A percentile compares a stretch with the other conserved stretches of the same genome.
These are phyloP conservation scores for Colletotrichum theobromicola DNA, from an alignment of 2,329 filamentous ascomycete species.

Conservation along the genomic window DNA sequence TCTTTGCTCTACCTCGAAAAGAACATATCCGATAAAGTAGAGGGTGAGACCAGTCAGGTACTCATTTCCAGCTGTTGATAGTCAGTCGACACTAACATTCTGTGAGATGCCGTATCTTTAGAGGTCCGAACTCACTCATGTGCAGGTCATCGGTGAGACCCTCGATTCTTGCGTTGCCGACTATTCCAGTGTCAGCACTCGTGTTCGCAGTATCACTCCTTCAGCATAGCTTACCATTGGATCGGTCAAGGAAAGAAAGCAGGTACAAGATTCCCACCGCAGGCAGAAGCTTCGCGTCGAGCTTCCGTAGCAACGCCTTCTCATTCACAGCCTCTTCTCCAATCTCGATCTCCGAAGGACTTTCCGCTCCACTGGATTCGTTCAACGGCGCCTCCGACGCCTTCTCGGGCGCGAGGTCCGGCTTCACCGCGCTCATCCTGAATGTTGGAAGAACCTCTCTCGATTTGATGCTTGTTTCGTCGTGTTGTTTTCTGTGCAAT, in stretches of 20 bases:
- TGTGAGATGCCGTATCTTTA: constrained; percentile 27
- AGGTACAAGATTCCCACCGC: constrained; percentile 61
- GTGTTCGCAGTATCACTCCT: constrained; percentile 28
- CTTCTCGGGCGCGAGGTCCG: constrained; percentile 7
- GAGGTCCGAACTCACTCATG: constrained; percentile 51
- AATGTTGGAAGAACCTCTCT: not conserved
- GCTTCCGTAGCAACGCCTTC: constrained; percentile 60
- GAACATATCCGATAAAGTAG: constrained; percentile 67
- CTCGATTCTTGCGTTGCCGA: constrained; percentile 63
- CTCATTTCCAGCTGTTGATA: constrained; percentile 55
- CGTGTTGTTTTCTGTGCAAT: not conserved
- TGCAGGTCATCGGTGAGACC: constrained; percentile 56
- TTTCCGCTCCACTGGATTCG: not conserved
- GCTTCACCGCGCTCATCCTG: constrained; percentile 1
- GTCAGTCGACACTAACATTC: constrained; percentile 23
- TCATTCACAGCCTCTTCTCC: constrained; percentile 50
- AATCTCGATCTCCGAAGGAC: not conserved
- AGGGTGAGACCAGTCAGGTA: constrained; percentile 70
- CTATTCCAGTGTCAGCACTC: constrained; percentile 35
- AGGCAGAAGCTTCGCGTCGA: constrained; percentile 57
- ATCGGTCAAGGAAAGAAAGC: constrained; percentile 61
- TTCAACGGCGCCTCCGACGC: not conserved
- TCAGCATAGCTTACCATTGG: constrained; percentile 53
- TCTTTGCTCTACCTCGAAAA: constrained; percentile 51
- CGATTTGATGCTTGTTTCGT: not conserved